Evolutionary conservation across 305 asterid species (phyloP).

Genomic region (Fraxinus paxiana): DNA sequence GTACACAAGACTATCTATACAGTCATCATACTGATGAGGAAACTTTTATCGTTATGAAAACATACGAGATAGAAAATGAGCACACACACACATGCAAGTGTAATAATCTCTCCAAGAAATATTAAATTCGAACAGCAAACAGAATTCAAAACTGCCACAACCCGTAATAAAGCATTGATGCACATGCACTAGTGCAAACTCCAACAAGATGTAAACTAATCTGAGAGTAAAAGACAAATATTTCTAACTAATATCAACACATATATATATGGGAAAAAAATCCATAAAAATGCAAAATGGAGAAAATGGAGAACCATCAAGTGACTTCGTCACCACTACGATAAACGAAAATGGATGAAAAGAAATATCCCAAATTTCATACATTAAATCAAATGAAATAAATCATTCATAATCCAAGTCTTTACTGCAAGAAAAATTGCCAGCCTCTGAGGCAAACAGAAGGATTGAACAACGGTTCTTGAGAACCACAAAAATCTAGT

Average conservation of each 20-base stretch:
- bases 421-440: conserved; percentile 37
- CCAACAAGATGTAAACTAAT: not conserved
- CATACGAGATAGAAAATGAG: not conserved
- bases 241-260: not conserved
- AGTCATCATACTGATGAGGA: not conserved
- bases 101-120: not conserved
- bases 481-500: conserved; percentile 35
- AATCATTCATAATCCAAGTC: conserved; percentile 46
- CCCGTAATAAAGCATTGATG: not conserved
- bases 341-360: not conserved
- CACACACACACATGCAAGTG: not conserved
- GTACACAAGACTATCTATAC: not conserved
- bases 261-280: not conserved
- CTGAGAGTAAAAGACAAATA: not conserved
- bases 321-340: not conserved
- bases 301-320: not conserved
- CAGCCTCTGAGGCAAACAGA: conserved; percentile 39
- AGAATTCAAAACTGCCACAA: not conserved
- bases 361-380: conserved; percentile 27
- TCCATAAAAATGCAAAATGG: not conserved
- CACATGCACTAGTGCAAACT: not conserved
- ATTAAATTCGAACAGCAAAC: not conserved
- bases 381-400: conserved; percentile 33
- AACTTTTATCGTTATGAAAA: not conserved
- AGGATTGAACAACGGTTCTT: conserved; percentile 33